A percentile compares a stretch with the other conserved stretches of the same genome.
Conservation (phyloP, 768 basidiomycete species). For the Russula lepida region DNA sequence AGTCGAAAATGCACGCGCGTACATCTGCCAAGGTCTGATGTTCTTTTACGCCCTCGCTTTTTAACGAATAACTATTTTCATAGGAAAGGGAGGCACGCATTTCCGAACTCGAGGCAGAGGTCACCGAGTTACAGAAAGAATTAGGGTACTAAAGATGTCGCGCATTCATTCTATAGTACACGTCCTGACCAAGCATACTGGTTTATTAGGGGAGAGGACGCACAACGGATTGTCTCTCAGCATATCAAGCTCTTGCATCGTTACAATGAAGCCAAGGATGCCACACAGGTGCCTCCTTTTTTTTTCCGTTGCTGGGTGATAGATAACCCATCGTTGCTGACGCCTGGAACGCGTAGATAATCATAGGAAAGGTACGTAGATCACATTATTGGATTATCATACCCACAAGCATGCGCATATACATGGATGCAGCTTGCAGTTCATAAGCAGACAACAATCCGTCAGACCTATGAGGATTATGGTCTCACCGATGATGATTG, state of each 20-base stretch:
- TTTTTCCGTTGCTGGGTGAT: not conserved
- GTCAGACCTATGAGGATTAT: constrained; percentile 66
- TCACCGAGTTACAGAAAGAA: constrained; percentile 11
- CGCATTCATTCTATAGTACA: not conserved
- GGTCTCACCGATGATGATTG: constrained; percentile 54
- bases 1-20: constrained; percentile 14
- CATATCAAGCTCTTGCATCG: constrained; percentile 63
- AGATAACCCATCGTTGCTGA: not conserved
- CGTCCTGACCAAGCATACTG: not conserved
- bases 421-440: constrained; percentile 50
- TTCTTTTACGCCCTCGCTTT: not conserved
- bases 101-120: constrained; percentile 13
- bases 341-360: constrained; percentile 37
- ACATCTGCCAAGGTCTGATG: constrained; percentile 8
- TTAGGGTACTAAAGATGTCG: constrained; percentile 4
- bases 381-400: not conserved
- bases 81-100: constrained; percentile 17
- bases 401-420: constrained; percentile 10
- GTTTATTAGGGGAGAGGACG: constrained; percentile 33
- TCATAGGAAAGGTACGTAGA: constrained; percentile 59
- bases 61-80: not conserved
- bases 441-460: constrained; percentile 58
- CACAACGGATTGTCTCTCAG: constrained; percentile 47
- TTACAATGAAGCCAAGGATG: constrained; percentile 77
- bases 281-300: constrained; percentile 56